Evolutionary conservation across 495 filamentous ascomycete species (phyloP).

Genomic region (Podospora tetraspora): DNA sequence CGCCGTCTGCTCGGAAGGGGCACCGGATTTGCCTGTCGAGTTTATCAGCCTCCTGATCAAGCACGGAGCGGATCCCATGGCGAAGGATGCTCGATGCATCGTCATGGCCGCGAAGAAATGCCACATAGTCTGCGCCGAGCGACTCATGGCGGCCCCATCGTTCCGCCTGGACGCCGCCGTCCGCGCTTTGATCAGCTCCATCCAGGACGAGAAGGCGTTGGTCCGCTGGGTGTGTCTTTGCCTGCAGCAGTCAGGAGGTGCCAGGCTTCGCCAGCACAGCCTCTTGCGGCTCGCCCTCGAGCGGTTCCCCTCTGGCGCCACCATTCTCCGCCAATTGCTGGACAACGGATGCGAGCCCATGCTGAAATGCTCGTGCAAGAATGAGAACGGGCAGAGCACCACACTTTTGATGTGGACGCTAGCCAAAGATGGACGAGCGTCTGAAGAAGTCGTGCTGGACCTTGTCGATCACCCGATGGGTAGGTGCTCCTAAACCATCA

Average conservation of each 20-base stretch:
- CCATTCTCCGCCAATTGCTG: neutral
- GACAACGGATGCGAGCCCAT: neutral
- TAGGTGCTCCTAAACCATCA: neutral
- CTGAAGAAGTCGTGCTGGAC: neutral
- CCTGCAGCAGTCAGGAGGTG: neutral
- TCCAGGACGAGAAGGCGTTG: neutral
- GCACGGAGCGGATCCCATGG: neutral
- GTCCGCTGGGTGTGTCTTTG: neutral
- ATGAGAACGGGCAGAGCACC: neutral
- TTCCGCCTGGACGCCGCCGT: neutral
- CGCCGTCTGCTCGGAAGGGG: neutral
- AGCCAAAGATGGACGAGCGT: neutral
- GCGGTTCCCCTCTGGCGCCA: neutral
- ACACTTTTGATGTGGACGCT: neutral
- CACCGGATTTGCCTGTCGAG: neutral
- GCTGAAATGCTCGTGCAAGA: neutral
- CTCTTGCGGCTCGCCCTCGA: neutral
- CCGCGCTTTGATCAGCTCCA: neutral
- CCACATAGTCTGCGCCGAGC: neutral
- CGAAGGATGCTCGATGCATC: neutral
- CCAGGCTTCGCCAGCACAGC: neutral
- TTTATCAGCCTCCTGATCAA: neutral
- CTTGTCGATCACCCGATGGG: neutral
- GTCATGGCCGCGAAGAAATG: neutral
- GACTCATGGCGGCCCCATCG: neutral